Percentiles rank a stretch among this genome's conserved stretches.
phyloP scores from a whole-genome alignment of 306 rosid species.

The Vigna radiata region DNA sequence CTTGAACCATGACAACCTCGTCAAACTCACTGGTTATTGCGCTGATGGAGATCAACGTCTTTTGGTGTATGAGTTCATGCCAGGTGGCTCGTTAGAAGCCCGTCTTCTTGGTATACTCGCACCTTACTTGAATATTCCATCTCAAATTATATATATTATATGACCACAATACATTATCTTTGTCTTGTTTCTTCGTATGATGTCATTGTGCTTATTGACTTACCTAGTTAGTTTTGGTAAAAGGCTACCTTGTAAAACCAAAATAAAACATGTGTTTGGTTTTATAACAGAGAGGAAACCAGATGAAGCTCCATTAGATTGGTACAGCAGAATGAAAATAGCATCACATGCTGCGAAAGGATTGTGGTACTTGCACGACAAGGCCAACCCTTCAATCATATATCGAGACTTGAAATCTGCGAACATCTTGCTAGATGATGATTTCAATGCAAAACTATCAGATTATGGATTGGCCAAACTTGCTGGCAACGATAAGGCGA shows the following conservation, averaged over 20 bases:
- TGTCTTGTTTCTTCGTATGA: no score
- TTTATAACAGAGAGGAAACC: slow-evolving; percentile 51
- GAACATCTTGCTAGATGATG: slow-evolving; percentile 73
- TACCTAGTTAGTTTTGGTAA: neutral
- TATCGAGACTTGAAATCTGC: slow-evolving; percentile 76
- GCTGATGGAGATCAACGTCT: slow-evolving; percentile 97
- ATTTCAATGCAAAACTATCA: slow-evolving; percentile 70
- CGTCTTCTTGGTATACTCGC: slow-evolving; percentile 65
- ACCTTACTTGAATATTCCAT: neutral
- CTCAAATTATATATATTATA: neutral
- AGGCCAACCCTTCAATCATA: slow-evolving; percentile 77
- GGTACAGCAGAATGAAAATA: slow-evolving; percentile 77
- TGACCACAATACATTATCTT: neutral
- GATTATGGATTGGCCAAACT: slow-evolving; percentile 79
- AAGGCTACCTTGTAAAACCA: slow-evolving; percentile 6
- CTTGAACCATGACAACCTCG: slow-evolving; percentile 75
- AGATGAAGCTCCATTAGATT: slow-evolving; percentile 61
- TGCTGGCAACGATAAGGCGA: slow-evolving; percentile 60
- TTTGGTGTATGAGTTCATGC: slow-evolving; percentile 78
- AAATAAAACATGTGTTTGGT: slow-evolving; percentile 1
- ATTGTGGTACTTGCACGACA: slow-evolving; percentile 87
- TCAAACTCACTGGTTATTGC: slow-evolving; percentile 82
- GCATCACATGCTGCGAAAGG: slow-evolving; percentile 74
- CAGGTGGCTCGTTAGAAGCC: slow-evolving; percentile 66
- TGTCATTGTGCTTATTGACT: neutral